Evolutionary conservation across 352 stramenopile species (phyloP).

Genomic region (Phytophthora parvispora): DNA sequence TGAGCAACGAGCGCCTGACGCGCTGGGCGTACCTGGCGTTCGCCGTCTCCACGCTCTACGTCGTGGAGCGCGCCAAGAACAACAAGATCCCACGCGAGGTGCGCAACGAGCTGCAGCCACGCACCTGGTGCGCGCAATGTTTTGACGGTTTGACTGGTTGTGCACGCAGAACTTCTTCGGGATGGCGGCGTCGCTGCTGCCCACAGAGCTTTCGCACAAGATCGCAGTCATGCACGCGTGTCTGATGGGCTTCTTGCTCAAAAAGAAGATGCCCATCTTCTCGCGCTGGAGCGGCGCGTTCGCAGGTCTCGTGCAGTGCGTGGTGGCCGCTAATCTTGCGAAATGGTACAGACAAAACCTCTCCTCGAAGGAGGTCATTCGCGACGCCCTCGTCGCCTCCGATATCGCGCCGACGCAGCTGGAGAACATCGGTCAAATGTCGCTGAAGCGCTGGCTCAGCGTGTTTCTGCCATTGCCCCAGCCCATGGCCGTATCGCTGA

Average conservation of each 20-base stretch:
- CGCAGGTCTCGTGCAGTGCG: constrained; percentile 52
- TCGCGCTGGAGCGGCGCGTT: constrained; percentile 59
- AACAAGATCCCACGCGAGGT: constrained; percentile 55
- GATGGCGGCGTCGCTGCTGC: constrained; percentile 50
- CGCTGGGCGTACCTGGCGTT: constrained; percentile 57
- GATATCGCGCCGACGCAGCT: constrained; percentile 44
- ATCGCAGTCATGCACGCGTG: constrained; percentile 51
- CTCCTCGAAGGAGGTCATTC: constrained; percentile 53
- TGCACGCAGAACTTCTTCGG: constrained; percentile 50
- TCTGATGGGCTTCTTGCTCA: constrained; percentile 44
- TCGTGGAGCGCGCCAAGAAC: constrained; percentile 51
- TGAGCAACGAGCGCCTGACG: constrained; percentile 41
- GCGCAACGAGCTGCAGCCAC: neutral
- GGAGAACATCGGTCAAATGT: constrained; percentile 50
- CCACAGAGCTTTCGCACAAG: constrained; percentile 66
- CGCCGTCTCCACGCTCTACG: constrained; percentile 45
- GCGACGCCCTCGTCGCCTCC: constrained; percentile 38
- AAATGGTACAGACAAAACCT: constrained; percentile 57
- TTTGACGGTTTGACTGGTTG: constrained; percentile 12
- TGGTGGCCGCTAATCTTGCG: constrained; percentile 53
- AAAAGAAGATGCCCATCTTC: constrained; percentile 60
- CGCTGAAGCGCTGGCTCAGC: constrained; percentile 54
- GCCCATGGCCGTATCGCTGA: constrained; percentile 52
- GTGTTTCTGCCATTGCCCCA: constrained; percentile 67
- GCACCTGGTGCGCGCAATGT: neutral